Evolutionary conservation across 2,329 filamentous ascomycete genomes (phyloP), one percentile per base, ranked within the genome.

Genomic region (Sarocladiaceae sp.): DNA sequence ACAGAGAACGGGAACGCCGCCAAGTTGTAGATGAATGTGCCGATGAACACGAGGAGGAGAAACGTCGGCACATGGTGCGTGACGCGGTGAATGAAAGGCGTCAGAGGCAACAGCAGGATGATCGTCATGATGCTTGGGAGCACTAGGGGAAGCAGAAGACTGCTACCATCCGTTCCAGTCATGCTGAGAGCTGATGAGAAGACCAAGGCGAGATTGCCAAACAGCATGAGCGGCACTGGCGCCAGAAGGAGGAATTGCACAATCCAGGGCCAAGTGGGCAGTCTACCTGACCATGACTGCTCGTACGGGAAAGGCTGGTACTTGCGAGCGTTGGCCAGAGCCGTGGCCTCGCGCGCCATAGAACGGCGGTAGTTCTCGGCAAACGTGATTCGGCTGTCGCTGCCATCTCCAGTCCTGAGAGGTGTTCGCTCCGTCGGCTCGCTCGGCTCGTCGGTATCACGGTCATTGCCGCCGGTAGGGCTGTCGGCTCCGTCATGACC

Each of bases 241-340:
- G 83, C 88, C 10, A 95, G 72, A 15, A 97, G 64, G 3, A 97
- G 72, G 57, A 97, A 86, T 62, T 99, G 92, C 17, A 96, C 60
- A 37, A 94, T 68, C 94, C 94, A 99, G 17, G 88, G 84, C 87
- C 88, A 97, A 40, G 79, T 82, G 1, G 90, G 90, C 51, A 97
- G 72, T 33, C 78, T 78, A 3, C 80, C 80, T 50, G 90, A 96
- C 94, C 94, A 99, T 13, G 79, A 72, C 67, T 97, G 94, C 64
- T 97, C 94, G 51, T 82, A 73, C 12, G 80, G 80, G 62, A 86
- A 91, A 1, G 76, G 70, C 52, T 71, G 60, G 54, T 60, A 29
- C 56, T 55, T 53, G 53, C 63, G 56, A 42, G 59, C 53, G 20
- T 51, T 58, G 10, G 26, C 28, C n/a, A 39, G 17, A 50, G 63